phyloP scores from a whole-genome alignment of 768 basidiomycete genomes.

The Lyophyllum semitale region DNA sequence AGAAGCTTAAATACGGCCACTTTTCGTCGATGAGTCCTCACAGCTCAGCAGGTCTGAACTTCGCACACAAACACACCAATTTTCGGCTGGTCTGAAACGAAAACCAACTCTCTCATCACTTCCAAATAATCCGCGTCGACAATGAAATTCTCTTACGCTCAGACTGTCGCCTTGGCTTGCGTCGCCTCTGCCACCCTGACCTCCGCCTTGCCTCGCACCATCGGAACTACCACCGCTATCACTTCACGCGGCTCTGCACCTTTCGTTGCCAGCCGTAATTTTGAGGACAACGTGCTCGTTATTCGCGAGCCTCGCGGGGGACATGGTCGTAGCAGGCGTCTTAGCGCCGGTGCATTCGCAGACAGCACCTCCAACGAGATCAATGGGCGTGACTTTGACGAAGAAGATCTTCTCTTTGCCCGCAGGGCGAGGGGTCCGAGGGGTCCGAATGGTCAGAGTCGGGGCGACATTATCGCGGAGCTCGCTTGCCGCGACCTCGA shows the following conservation, averaged over 20 bases:
- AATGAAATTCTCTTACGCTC: conserved; percentile 12
- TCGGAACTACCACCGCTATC: not conserved
- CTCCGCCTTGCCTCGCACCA: conserved; percentile 7
- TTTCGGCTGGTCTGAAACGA: conserved; percentile 9
- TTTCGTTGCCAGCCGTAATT: not conserved
- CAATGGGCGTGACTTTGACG: conserved; percentile 2
- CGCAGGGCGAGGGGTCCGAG: not conserved
- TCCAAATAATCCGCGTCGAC: conserved; percentile 1
- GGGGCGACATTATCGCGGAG: too few species aligned
- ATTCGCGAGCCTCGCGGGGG: not conserved
- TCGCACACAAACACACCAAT: not conserved
- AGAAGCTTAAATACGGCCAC: not conserved
- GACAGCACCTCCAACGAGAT: not conserved
- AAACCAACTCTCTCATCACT: not conserved
- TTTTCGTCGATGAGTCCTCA: not conserved
- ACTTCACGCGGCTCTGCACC: not conserved
- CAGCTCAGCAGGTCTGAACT: conserved; percentile 14
- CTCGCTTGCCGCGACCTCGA: too few species aligned
- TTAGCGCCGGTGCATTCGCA: not conserved
- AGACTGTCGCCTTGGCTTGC: conserved; percentile 11
- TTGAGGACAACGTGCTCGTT: not conserved
- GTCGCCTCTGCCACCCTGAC: conserved; percentile 11
- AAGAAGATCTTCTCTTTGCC: not conserved
- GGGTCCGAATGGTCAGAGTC: not conserved
- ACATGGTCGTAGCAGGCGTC: not conserved